Base-by-base conservation (phyloP, 2,329 filamentous ascomycete species). In the Parastagonospora avenae region DNA sequence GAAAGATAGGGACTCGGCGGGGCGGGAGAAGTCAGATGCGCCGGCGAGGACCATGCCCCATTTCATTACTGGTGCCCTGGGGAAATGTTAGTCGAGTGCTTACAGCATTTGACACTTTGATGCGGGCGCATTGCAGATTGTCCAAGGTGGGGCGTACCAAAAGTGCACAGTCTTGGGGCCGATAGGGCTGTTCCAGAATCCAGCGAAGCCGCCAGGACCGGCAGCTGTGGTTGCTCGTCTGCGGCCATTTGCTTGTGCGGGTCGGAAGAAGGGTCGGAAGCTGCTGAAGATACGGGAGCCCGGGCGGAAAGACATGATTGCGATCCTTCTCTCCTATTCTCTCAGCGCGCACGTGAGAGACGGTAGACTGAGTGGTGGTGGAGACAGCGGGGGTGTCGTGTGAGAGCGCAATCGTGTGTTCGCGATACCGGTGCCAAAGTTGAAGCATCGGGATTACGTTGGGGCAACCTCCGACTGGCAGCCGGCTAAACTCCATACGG, bases 11-110 rank as follows among this genome's bases (percentile, higher is more conserved):
- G 92, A 91, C 76, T 95, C 90, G 57, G 90, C 91, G 29, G 94
- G 94, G 64, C 94, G 92, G 57, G 87, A 83, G 74, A 99, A 90
- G 80, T 99, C 94, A 66, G 91, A 88, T 72, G 96, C 84, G 72
- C 94, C 94, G 63, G 94, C 91, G 61, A 97, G 80, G 75, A 97
- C 94, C 69, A 99, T 82, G 66, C 85, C 86, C 94, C 94, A 99
- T 68, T 73, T 97, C 92, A 97, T 96, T 62, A 97, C 87, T 51
- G 93, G 93, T 38, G 93, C 92, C 91, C 90, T 93, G 63, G 11
- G 11, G 38, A 14, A 15, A 35, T 42, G 16, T 54, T 41, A 50
- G 54, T 49, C 19, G 19, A 24, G 19, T 24, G 19, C 5, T 24
- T 24, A 5, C 19, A 24, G 33, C 45, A 46, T 35, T 6, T 32